phyloP scores from a whole-genome alignment of 305 asterid species.

The Stenogyne calaminthoides region DNA sequence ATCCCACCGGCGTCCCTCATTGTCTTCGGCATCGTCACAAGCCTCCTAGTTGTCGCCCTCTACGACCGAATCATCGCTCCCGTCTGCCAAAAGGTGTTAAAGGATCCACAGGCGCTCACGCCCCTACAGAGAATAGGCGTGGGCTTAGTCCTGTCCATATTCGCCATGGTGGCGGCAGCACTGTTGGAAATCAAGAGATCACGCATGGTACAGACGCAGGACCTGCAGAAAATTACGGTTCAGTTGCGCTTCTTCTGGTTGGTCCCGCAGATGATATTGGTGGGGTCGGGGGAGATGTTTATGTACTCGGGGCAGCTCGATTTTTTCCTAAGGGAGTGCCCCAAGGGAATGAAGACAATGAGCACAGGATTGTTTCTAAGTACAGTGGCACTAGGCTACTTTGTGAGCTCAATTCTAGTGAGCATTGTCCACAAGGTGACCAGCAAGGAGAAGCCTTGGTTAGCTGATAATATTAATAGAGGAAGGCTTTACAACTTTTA shows the following conservation, averaged over 20 bases:
- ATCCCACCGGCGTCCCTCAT: slow-evolving; percentile 82
- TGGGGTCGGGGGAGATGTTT: slow-evolving; percentile 89
- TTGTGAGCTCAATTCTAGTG: slow-evolving; percentile 74
- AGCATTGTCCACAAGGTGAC: slow-evolving; percentile 64
- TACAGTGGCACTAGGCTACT: slow-evolving; percentile 71
- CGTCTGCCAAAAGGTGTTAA: slow-evolving; percentile 30
- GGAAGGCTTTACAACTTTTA: slow-evolving; percentile 79
- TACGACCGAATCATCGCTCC: slow-evolving; percentile 69
- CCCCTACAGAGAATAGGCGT: slow-evolving; percentile 70
- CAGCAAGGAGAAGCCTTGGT: slow-evolving; percentile 53
- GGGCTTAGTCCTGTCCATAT: slow-evolving; percentile 58
- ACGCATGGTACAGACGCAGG: slow-evolving; percentile 36
- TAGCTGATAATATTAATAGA: slow-evolving; percentile 67
- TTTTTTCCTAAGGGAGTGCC: slow-evolving; percentile 77
- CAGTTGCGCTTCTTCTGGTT: slow-evolving; percentile 65
- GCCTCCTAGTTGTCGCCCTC: slow-evolving; percentile 57
- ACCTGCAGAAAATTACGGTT: slow-evolving; percentile 9
- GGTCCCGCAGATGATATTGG: slow-evolving; percentile 50
- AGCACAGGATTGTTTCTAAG: slow-evolving; percentile 60
- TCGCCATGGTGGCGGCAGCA: slow-evolving; percentile 69
- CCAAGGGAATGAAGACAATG: slow-evolving; percentile 85
- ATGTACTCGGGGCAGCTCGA: slow-evolving; percentile 86
- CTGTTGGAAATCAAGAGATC: slow-evolving; percentile 55
- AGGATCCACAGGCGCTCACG: slow-evolving; percentile 60
- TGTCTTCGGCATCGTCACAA: slow-evolving; percentile 65